Conservation (phyloP, 768 basidiomycete genomes). For the Cantharellus anzutake region DNA sequence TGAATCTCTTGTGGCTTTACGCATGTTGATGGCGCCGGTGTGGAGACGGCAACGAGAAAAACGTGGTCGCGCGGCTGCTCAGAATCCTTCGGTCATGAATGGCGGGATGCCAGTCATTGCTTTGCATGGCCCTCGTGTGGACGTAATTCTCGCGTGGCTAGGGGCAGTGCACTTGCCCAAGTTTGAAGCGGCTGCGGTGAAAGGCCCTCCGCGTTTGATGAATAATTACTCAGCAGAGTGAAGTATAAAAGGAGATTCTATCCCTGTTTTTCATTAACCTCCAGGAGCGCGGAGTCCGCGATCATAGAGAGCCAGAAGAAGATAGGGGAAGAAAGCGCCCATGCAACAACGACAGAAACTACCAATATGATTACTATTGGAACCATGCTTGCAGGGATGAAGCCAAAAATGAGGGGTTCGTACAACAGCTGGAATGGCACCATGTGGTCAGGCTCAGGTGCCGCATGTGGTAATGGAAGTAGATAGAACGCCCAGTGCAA, state of each 20-base stretch:
- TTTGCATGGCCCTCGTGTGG: constrained; percentile 70
- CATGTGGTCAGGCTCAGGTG: not conserved
- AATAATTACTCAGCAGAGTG: not conserved
- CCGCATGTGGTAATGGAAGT: not conserved
- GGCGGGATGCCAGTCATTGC: constrained; percentile 27
- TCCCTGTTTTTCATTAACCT: not conserved
- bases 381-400: not conserved
- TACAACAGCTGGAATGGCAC: not conserved
- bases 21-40: not conserved
- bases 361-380: not conserved
- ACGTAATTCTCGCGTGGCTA: constrained; percentile 71
- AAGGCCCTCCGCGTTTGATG: not conserved
- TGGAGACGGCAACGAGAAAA: not conserved
- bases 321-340: not conserved
- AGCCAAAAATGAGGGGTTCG: not conserved
- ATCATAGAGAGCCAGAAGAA: not conserved
- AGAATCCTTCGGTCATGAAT: not conserved
- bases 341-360: not conserved
- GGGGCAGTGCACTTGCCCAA: constrained; percentile 64
- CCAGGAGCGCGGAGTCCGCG: not conserved
- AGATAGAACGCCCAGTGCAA: not conserved
- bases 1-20: too few relatives aligned
- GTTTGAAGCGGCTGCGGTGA: constrained; percentile 24
- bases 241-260: not conserved
- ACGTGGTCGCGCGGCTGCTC: not conserved